Evolutionary conservation across 495 filamentous ascomycete genomes (phyloP).

Genomic region (Cetradonia linearis): DNA sequence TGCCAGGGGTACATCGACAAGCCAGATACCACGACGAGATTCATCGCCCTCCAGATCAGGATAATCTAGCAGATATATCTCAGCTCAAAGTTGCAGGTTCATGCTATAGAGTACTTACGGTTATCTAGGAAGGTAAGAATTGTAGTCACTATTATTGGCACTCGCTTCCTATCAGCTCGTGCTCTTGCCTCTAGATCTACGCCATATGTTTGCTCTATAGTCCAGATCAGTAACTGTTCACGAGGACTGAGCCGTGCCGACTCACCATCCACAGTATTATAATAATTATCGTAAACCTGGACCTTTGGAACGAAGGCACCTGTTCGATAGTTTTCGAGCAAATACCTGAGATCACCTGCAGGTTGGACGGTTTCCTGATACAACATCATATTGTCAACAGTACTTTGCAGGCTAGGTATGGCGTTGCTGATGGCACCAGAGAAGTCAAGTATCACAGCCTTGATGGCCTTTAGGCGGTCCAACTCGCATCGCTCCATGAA

Average conservation of each 20-base stretch:
- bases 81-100: slow-evolving; percentile 20
- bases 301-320: slow-evolving; percentile 85
- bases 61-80: slow-evolving; percentile 49
- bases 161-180: slow-evolving; percentile 85
- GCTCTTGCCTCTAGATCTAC: slow-evolving; percentile 93
- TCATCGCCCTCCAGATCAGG: slow-evolving; percentile 97
- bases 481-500: slow-evolving; percentile 98
- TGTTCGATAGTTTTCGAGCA: slow-evolving; percentile 96
- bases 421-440: slow-evolving; percentile 97
- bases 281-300: slow-evolving; percentile 97
- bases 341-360: slow-evolving; percentile 78
- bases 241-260: neutral
- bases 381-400: slow-evolving; percentile 95
- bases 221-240: slow-evolving; percentile 21
- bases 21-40: slow-evolving; percentile 83
- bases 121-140: slow-evolving; percentile 91
- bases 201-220: slow-evolving; percentile 83
- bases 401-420: slow-evolving; percentile 88
- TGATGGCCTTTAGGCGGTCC: slow-evolving; percentile 93
- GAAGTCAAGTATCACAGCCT: slow-evolving; percentile 94
- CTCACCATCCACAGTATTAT: slow-evolving; percentile 81
- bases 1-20: slow-evolving; percentile 76
- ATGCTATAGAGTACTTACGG: slow-evolving; percentile 37
- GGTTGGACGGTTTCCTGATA: slow-evolving; percentile 98
- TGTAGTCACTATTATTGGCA: slow-evolving; percentile 84